Base-by-base conservation (phyloP, 2,329 filamentous ascomycete genomes). In the Ophiostoma montium region DNA sequence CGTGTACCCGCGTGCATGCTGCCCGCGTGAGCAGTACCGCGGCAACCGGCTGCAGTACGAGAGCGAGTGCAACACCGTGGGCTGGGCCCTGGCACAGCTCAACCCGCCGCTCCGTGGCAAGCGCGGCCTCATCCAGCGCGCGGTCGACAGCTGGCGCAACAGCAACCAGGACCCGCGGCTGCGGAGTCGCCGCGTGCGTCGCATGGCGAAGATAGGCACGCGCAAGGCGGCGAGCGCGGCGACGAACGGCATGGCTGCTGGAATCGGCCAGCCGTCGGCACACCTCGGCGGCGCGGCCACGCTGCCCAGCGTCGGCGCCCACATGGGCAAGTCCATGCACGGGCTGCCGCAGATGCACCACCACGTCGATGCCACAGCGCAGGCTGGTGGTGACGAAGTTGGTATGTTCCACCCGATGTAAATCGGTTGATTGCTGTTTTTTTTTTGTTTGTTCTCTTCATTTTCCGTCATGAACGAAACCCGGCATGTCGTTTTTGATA, bases 321-420 rank as follows among this genome's bases (percentile, higher is more conserved):
- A 73, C 60, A 75, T 84, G 75, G 74, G 74, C 58, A 82, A 84
- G 66, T 76, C 80, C 57, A 73, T 85, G 65, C 69, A 72, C 56
- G 74, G 71, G 64, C 79, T 89, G 78, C 78, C 80, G 58, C 69
- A 72, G 66, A 86, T 92, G 67, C 88, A 87, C 65, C 80, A 88
- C 66, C 80, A 86, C 62, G 74, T 75, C 55, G 80, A 84, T 61
- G 72, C 78, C 62, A 74, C 70, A 63, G 72, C 73, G 59, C 76
- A 78, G 63, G 75, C 77, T 66, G 79, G 77, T 68, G 75, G 74
- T 65, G 84, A 89, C 62, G 87, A 92, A 78, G 88, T 88, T 81
- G 88, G 88, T 94, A 95, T 94, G 88, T 95, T 89, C 75, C 83
- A 87, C 76, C 85, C 88, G 74, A 86, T 92, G 82, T 92, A 80